Base-by-base conservation (phyloP, 2,329 filamentous ascomycete species). In the Paraconiothyrium brasiliense region DNA sequence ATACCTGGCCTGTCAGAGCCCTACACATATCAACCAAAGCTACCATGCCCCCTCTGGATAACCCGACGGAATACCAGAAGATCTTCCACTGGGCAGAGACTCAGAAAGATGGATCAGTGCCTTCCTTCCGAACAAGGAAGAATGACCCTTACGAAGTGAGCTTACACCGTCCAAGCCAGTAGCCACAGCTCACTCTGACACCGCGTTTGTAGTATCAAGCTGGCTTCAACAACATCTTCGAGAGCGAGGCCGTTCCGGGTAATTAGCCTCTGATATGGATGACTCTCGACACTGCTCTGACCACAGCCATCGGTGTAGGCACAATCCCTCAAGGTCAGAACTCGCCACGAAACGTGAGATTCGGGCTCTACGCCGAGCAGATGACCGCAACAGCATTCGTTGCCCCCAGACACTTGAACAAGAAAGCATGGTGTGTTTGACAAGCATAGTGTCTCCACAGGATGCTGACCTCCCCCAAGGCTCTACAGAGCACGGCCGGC, bases 31-130 rank as follows among this genome's bases (percentile, higher is more conserved):
- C 20, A 46, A 27, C 16, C 22, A 1, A 2, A 9, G 35, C 35
- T 58, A 71, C 43, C 30, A 76, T 76, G 72, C 65, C 72, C 43
- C 54, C 70, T 34, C 57, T 72, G 63, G 58, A 77, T 69, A 62
- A 80, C 66, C 74, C 81, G 58, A 65, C 78, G 56, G 66, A 77
- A 54, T 78, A 77, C 54, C 76, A 78, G 60, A 69, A 75, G 20
- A 78, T 77, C 51, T 78, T 78, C 65, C 76, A 78, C 69, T 88
- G 86, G 86, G 86, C 85, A 0, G 85, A 86, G 69, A 87, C 85
- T n/a, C 86, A 88, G 66, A 82, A 87, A 68, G 81, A 87, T 70
- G 86, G 83, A 0, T 69, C 78, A 0, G 82, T 87, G 30, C 85
- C 85, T 11, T 86, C 85, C 0, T 88, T 87, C 66, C 80, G 76